Evolutionary conservation across 495 filamentous ascomycete species (phyloP).

Genomic region (Ascodesmis nigricans): DNA sequence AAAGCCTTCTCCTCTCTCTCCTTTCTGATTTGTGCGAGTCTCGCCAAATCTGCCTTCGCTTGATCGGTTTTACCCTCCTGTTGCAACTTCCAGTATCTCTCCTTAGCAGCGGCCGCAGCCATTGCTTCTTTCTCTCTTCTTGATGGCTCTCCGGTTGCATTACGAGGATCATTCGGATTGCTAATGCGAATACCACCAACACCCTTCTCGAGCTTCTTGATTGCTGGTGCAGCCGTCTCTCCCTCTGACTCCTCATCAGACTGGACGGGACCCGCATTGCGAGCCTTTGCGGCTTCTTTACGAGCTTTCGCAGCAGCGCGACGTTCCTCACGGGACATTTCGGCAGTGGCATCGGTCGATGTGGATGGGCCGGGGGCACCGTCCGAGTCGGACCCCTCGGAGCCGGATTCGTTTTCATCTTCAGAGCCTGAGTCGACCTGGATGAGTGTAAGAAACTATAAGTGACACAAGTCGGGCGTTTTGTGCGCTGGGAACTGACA

Average conservation of each 20-base stretch:
- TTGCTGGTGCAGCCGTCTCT: conserved; percentile 9
- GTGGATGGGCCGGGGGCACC: no score
- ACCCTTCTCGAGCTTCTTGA: conserved; percentile 4
- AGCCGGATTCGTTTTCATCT: conserved; percentile 26
- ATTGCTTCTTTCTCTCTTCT: conserved; percentile 74
- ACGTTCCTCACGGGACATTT: conserved; percentile 68
- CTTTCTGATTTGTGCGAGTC: conserved; percentile 58
- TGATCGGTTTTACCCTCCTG: conserved; percentile 94
- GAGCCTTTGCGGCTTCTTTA: conserved; percentile 71
- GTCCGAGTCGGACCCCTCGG: conserved; percentile 30
- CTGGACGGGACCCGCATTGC: conserved; percentile 36
- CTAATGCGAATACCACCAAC: conserved; percentile 8
- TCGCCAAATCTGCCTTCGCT: conserved; percentile 74
- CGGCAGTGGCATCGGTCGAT: no score
- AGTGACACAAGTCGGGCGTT: no score
- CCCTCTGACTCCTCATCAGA: conserved; percentile 33
- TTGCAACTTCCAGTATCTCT: conserved; percentile 82
- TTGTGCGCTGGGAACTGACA: conserved; percentile 32
- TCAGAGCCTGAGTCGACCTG: conserved; percentile 30
- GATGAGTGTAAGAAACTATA: conserved; percentile 3
- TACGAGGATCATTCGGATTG: conserved; percentile 15
- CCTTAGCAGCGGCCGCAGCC: conserved; percentile 68
- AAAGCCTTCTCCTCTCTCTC: conserved; percentile 65
- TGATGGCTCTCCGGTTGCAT: conserved; percentile 35
- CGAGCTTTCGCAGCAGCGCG: conserved; percentile 71